These are phyloP conservation scores for Hypoxylon lienhwacheense DNA, from an alignment of 495 filamentous ascomycete genomes.

Conservation along the genomic window DNA sequence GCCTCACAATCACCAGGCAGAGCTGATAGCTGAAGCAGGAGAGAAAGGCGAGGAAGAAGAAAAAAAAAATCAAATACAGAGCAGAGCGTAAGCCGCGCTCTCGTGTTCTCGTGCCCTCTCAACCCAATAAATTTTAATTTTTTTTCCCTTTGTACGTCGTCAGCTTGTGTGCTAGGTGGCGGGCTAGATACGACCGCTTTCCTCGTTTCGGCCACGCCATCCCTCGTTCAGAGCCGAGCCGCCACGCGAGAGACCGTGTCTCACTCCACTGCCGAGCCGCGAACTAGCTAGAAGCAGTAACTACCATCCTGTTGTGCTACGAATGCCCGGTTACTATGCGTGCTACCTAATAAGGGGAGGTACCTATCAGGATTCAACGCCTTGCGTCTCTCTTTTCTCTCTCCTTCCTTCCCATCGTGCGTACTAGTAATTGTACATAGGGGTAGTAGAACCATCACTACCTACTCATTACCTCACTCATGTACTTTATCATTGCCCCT, in stretches of 20 bases:
- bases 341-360: too few species aligned
- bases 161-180: slow-evolving; percentile 16
- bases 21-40: too few species aligned
- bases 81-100: slow-evolving; percentile 5
- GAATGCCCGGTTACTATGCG: neutral
- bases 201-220: slow-evolving; percentile 16
- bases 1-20: too few species aligned
- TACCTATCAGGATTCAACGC: too few species aligned
- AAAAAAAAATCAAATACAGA: neutral
- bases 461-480: too few species aligned
- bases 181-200: slow-evolving; percentile 13
- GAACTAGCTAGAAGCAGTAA: slow-evolving; percentile 19
- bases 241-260: slow-evolving; percentile 33
- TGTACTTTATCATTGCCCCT: too few species aligned
- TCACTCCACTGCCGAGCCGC: slow-evolving; percentile 22
- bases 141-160: slow-evolving; percentile 16
- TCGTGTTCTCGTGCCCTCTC: neutral
- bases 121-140: too few species aligned
- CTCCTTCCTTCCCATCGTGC: too few species aligned
- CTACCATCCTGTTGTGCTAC: slow-evolving; percentile 1
- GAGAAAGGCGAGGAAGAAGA: neutral
- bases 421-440: too few species aligned
- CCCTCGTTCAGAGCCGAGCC: slow-evolving; percentile 25
- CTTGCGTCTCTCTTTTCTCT: too few species aligned
- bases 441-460: too few species aligned